phyloP scores from a whole-genome alignment of 495 filamentous ascomycete genomes.

The Tuber calosporum region DNA sequence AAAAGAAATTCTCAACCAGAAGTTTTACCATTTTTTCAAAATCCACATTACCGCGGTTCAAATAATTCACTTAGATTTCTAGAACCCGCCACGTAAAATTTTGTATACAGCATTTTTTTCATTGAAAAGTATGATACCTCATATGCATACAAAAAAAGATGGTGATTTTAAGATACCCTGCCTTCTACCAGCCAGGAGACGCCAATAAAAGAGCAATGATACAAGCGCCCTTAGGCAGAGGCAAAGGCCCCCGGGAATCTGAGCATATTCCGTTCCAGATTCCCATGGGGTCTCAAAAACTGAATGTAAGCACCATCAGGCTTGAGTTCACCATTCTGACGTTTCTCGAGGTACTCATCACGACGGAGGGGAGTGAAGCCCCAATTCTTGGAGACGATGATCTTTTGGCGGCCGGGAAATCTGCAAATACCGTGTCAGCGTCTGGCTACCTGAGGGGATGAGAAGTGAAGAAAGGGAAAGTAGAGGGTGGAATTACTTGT shows the following conservation, averaged over 20 bases:
- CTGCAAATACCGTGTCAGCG: slow-evolving; percentile 3
- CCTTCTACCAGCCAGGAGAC: neutral
- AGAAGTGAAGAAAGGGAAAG: neutral
- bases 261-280: slow-evolving; percentile 73
- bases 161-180: neutral
- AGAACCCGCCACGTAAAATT: neutral
- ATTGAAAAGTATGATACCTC: neutral
- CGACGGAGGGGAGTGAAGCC: slow-evolving; percentile 94
- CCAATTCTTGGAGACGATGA: slow-evolving; percentile 99
- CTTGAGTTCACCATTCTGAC: slow-evolving; percentile 76
- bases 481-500: slow-evolving; percentile 58
- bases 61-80: neutral
- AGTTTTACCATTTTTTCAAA: neutral
- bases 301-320: slow-evolving; percentile 97
- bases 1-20: neutral
- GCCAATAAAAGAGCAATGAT: neutral
- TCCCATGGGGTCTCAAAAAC: slow-evolving; percentile 86
- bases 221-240: slow-evolving; percentile 5
- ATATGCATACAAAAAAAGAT: neutral
- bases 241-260: slow-evolving; percentile 85
- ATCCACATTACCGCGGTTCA: neutral
- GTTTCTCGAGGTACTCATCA: slow-evolving; percentile 87
- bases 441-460: neutral
- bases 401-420: slow-evolving; percentile 99
- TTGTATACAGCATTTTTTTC: neutral